Evolutionary conservation across 148 eudicot species (phyloP).

Genomic region (Selenicereus undatus): DNA sequence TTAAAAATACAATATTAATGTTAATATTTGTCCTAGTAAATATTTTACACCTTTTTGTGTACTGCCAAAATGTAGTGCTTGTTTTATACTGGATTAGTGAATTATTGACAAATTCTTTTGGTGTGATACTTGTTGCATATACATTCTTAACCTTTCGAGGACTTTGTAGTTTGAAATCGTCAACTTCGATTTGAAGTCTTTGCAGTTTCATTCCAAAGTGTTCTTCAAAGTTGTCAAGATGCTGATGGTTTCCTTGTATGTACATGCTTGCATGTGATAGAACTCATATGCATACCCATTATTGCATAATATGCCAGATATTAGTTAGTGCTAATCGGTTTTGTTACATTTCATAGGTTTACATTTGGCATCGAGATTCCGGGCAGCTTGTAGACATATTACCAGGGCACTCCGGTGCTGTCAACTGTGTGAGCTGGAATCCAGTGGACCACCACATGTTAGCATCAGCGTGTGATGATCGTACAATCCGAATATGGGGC

Average conservation of each 20-base stretch:
- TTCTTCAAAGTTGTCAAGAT: too few relatives aligned
- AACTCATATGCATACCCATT: too few relatives aligned
- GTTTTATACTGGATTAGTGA: background rate
- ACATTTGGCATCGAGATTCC: constrained; percentile 62
- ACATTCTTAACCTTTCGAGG: background rate
- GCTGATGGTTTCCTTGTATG: background rate
- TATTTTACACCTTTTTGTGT: background rate
- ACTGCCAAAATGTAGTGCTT: background rate
- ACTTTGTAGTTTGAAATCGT: background rate
- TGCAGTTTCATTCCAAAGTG: background rate
- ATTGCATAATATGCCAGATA: too few relatives aligned
- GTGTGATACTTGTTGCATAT: background rate
- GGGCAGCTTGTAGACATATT: constrained; percentile 51
- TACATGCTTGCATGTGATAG: background rate
- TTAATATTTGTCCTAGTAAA: too few relatives aligned
- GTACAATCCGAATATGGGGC: constrained; percentile 68
- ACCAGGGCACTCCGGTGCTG: constrained; percentile 65
- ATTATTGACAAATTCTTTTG: background rate
- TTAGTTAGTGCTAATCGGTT: background rate
- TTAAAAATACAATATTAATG: too few relatives aligned
- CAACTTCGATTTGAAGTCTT: background rate
- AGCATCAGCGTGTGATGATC: constrained; percentile 77
- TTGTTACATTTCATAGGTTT: constrained; percentile 37
- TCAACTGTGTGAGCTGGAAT: constrained; percentile 72
- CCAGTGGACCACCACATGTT: constrained; percentile 62